A percentile compares a stretch with the other conserved stretches of the same genome.
Conservation (phyloP, 1,139 yeast species). For the Scheffersomyces stambukii region DNA sequence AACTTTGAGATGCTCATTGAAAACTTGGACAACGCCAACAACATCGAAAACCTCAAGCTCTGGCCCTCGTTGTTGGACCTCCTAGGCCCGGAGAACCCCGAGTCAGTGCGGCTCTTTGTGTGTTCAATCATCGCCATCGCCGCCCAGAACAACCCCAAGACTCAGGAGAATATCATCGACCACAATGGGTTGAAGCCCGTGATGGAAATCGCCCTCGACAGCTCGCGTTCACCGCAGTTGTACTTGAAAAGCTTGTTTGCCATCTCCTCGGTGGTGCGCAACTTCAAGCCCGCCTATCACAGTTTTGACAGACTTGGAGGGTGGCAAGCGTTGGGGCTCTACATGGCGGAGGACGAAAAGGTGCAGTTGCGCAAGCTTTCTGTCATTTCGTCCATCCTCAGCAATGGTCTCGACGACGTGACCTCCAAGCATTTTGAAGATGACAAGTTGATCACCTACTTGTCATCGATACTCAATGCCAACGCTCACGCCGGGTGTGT, state of each 20-base stretch:
- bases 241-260: slow-evolving; percentile 72
- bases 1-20: slow-evolving; percentile 93
- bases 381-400: slow-evolving; percentile 52
- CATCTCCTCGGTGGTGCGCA: slow-evolving; percentile 69
- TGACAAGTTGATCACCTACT: slow-evolving; percentile 33
- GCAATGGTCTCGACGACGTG: slow-evolving; percentile 43
- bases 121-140: slow-evolving; percentile 86
- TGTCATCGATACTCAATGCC: slow-evolving; percentile 31
- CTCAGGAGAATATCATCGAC: slow-evolving; percentile 62
- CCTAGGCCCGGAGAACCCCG: slow-evolving; percentile 34
- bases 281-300: slow-evolving; percentile 54
- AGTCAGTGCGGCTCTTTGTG: slow-evolving; percentile 50
- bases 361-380: slow-evolving; percentile 53
- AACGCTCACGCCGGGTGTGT: slow-evolving; percentile 49
- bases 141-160: slow-evolving; percentile 78
- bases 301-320: slow-evolving; percentile 58
- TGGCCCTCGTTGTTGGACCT: slow-evolving; percentile 69
- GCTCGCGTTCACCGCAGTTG: too few species aligned
- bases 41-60: slow-evolving; percentile 73
- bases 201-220: slow-evolving; percentile 28
- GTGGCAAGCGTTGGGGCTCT: slow-evolving; percentile 46
- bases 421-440: slow-evolving; percentile 38
- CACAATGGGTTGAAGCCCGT: slow-evolving; percentile 48
- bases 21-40: slow-evolving; percentile 91
- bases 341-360: slow-evolving; percentile 25